Evolutionary conservation across 305 asterid genomes (phyloP).

Genomic region (Solanum aculeatissimum): DNA sequence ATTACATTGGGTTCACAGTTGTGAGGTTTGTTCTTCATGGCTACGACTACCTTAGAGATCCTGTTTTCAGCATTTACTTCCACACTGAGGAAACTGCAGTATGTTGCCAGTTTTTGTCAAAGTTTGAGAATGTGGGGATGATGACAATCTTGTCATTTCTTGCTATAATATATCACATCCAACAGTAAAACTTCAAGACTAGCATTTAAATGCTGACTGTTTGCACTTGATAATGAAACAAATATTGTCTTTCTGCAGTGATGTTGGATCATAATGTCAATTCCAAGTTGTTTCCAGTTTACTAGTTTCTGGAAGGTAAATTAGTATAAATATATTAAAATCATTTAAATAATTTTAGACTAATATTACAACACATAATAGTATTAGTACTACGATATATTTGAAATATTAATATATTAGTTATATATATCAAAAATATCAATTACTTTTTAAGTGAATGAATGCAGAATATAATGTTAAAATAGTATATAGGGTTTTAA

Average conservation of each 20-base stretch:
- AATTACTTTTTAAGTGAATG: too few species aligned
- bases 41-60: constrained; percentile 8
- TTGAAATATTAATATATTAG: too few species aligned
- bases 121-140: neutral
- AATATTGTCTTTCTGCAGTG: neutral
- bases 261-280: neutral
- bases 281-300: neutral
- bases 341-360: too few species aligned
- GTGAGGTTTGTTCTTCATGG: neutral
- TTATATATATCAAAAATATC: too few species aligned
- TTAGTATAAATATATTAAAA: too few species aligned
- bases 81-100: neutral
- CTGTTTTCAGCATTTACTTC: neutral
- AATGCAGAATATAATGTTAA: too few species aligned
- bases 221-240: neutral
- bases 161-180: neutral
- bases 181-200: neutral
- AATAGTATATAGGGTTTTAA: too few species aligned
- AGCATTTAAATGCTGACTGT: neutral
- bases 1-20: constrained; percentile 8
- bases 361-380: too few species aligned
- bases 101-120: neutral
- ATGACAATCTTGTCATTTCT: neutral
- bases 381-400: too few species aligned
- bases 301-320: too few species aligned